Evolutionary conservation across 345 rosid species (phyloP).

Genomic region (Bretschneidera sinensis): DNA sequence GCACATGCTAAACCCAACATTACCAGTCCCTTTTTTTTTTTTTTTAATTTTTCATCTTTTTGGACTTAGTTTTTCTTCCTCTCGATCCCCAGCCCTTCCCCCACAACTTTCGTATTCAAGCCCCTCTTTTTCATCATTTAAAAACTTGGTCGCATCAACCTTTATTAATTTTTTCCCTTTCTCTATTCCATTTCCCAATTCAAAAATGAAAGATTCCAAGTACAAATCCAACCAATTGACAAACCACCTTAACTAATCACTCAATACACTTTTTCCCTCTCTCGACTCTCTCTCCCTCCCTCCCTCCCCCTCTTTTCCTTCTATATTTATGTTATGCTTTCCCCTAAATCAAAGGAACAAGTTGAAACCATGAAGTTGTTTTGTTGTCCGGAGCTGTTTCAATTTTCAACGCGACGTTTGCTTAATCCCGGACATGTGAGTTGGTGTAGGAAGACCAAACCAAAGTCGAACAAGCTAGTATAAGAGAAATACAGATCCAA

Average conservation of each 20-base stretch:
- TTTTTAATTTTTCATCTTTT: slow-evolving; percentile 6
- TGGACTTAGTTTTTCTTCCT: not conserved
- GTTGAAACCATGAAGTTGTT: no score
- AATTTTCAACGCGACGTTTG: no score
- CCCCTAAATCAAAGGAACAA: no score
- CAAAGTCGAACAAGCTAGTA: no score
- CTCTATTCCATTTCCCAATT: slow-evolving; percentile 31
- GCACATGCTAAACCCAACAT: slow-evolving; percentile 56
- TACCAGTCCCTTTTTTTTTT: slow-evolving; percentile 18
- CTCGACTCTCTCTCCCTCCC: no score
- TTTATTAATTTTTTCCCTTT: slow-evolving; percentile 6
- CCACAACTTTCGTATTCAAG: slow-evolving; percentile 26
- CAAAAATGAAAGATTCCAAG: slow-evolving; percentile 40
- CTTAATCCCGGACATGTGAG: no score
- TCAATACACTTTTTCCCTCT: no score
- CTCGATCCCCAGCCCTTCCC: slow-evolving; percentile 3
- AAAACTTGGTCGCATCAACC: slow-evolving; percentile 50
- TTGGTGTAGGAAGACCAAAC: no score
- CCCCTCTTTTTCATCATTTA: slow-evolving; percentile 27
- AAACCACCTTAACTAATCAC: no score
- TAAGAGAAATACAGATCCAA: no score
- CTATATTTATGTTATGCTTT: slow-evolving; percentile 19
- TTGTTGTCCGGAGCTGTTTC: no score
- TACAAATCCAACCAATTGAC: slow-evolving; percentile 31
- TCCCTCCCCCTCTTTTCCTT: slow-evolving; percentile 34